phyloP scores from a whole-genome alignment of 495 filamentous ascomycete species.

The Bryoglossum gracile region DNA sequence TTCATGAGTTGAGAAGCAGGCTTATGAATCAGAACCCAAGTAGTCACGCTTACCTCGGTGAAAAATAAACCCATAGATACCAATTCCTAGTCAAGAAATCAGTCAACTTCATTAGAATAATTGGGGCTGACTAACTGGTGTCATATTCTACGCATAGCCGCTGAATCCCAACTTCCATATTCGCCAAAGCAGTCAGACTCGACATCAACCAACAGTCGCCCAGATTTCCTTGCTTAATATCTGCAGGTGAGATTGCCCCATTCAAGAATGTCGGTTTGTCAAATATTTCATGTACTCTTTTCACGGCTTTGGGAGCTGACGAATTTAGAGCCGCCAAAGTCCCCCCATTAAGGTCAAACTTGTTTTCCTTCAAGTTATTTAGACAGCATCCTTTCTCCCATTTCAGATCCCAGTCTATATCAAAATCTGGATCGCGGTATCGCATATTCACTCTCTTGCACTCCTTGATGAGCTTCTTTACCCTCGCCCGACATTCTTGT shows the following conservation, averaged over 20 bases:
- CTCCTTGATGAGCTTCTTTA: slow-evolving; percentile 75
- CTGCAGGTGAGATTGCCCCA: slow-evolving; percentile 72
- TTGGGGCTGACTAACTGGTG: slow-evolving; percentile 33
- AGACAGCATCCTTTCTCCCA: slow-evolving; percentile 49
- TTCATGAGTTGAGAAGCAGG: background rate
- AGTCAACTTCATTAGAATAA: background rate
- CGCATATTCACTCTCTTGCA: slow-evolving; percentile 82
- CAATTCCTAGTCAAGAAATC: slow-evolving; percentile 42
- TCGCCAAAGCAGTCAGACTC: slow-evolving; percentile 54
- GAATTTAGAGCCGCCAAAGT: slow-evolving; percentile 13
- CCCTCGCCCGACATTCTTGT: slow-evolving; percentile 61
- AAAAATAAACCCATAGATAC: slow-evolving; percentile 95
- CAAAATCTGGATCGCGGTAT: slow-evolving; percentile 85
- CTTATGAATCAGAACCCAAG: background rate
- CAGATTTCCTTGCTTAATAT: slow-evolving; percentile 71
- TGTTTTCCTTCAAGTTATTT: slow-evolving; percentile 44
- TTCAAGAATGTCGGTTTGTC: slow-evolving; percentile 80
- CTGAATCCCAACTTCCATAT: slow-evolving; percentile 72
- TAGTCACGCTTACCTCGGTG: slow-evolving; percentile 41
- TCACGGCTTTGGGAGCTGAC: slow-evolving; percentile 50
- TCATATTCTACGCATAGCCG: slow-evolving; percentile 72
- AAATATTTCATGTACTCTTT: slow-evolving; percentile 76
- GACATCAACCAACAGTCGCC: slow-evolving; percentile 94
- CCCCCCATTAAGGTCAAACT: slow-evolving; percentile 18
- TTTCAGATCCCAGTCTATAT: slow-evolving; percentile 52